Evolutionary conservation across 73 alveolate genomes (phyloP), one percentile per base, ranked within the genome.

Genomic region (Breviolum minutum): DNA sequence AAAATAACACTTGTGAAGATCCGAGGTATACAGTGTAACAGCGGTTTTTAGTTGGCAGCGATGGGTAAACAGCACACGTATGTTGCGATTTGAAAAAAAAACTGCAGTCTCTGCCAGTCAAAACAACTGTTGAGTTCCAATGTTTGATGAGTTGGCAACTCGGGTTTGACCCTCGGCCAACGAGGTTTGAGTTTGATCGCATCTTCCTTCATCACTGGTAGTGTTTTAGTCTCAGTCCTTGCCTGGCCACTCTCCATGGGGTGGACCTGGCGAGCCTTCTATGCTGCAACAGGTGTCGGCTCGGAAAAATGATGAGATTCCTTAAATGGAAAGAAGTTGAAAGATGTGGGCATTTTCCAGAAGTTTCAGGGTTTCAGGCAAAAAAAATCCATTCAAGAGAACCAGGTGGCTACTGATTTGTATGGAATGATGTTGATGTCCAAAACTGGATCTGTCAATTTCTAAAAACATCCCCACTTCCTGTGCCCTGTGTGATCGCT

Each of bases 181-280:
- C 74, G 20, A 86, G 94, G 94, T 63, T 26, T 86, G 77, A 86
- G 94, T 63, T 6, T 86, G 63, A 86, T 86, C 30, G 94, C 94
- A 5, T 86, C 94, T n/a, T 63, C 80, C 94, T 86, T 86, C 79
- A 86, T 86, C 94, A 17, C 79, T n/a, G 94, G 94, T 20, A 86
- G 94, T n/a, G 77, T 86, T 62, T 63, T 86, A 63, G 94, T 86
- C 20, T 86, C 94, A 30, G 64, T 86, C n/a, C 79, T 86, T 54
- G 94, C 94, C 7, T 86, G 94, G 94, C 94, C 79, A 16, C 94
- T 86, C 70, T 61, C 94, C 5, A 17, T 63, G 80, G 79, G 79
- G 11, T 63, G 77, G 94, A 63, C 64, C 17, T 86, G 94, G 94
- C 94, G 29, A 17, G 94, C 79, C 22, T 86, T 86, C 80, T 86